Base-by-base conservation (phyloP, 148 eudicot genomes). In the Selenicereus undatus region DNA sequence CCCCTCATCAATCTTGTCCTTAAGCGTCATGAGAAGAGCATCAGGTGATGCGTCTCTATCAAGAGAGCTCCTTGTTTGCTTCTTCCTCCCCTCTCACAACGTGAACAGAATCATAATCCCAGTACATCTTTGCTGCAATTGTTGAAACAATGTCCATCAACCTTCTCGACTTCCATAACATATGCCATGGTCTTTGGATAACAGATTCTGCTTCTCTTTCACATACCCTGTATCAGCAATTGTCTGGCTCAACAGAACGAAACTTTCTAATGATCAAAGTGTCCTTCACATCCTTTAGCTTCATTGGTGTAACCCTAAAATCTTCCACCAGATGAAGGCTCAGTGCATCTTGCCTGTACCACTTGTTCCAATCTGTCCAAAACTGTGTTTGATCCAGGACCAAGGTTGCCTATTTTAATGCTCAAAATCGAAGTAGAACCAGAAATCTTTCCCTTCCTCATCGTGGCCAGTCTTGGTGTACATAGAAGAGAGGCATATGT, bases 221-320 rank as follows among this genome's bases (percentile, higher is more conserved):
- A 77, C 99, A 96, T 10, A 96, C 99, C 21, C 99, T 85, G 74
- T 92, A 92, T 98, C 99, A 96, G 85, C 92, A 96, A 84, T 92
- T 92, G 81, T 96, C 97, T 0, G 97, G 99, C 81, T 97, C 99
- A 64, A 94, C 98, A 0, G 66, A 30, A 39, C 95, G 97, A 79
- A 96, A 96, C 79, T 89, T 96, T 87, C 99, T 91, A 91, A 92
- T 87, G 58, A 96, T 86, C 62, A 94, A 77, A 54, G 90, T 84
- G 68, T 94, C 97, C 84, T 86, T 85, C 52, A 90, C 87, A 2
- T 83, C 89, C 22, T 87, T 87, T 74, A 96, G 76, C 88, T 88
- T 92, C 93, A 90, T 88, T 2, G 98, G 99, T 4, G 97, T 90
- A 76, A 84, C 77, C 65, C 86, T 88, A 65, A 86, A 91, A 89